Conservation (phyloP, 2,329 filamentous ascomycete genomes). For the Alternaria sp. region DNA sequence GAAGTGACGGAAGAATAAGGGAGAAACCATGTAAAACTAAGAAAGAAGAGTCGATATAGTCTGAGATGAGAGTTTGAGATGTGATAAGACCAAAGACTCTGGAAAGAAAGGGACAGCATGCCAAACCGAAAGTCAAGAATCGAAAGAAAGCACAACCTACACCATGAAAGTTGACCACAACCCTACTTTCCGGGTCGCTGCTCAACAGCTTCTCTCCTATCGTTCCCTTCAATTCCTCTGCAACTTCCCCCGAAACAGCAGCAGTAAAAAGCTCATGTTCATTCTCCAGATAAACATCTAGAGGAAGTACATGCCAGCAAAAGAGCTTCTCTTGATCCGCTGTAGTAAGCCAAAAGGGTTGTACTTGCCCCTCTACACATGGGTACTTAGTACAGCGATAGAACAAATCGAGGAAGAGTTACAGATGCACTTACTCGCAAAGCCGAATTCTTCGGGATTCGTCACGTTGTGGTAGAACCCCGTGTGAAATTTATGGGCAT, state of each 20-base stretch:
- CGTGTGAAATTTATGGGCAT: conserved; percentile 80
- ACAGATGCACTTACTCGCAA: conserved; percentile 66
- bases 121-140: not conserved
- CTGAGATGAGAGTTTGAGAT: not conserved
- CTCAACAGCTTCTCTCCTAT: conserved; percentile 59
- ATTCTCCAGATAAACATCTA: conserved; percentile 76
- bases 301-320: conserved; percentile 87
- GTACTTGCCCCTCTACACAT: conserved; percentile 77
- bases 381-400: not conserved
- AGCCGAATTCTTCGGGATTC: conserved; percentile 82
- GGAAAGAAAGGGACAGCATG: not conserved
- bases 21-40: not conserved
- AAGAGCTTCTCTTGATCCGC: conserved; percentile 79
- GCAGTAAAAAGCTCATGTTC: conserved; percentile 62
- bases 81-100: not conserved
- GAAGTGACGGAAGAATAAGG: not conserved
- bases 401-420: not conserved
- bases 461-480: conserved; percentile 75
- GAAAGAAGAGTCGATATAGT: not conserved
- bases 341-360: conserved; percentile 79
- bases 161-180: conserved; percentile 68
- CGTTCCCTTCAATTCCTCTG: conserved; percentile 55
- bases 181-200: conserved; percentile 57
- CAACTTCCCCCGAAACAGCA: conserved; percentile 47
- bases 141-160: conserved; percentile 51